A percentile compares a stretch with the other conserved stretches of the same genome.
phyloP scores from a whole-genome alignment of 2,329 filamentous ascomycete species.

The Hypoxylon sp. region DNA sequence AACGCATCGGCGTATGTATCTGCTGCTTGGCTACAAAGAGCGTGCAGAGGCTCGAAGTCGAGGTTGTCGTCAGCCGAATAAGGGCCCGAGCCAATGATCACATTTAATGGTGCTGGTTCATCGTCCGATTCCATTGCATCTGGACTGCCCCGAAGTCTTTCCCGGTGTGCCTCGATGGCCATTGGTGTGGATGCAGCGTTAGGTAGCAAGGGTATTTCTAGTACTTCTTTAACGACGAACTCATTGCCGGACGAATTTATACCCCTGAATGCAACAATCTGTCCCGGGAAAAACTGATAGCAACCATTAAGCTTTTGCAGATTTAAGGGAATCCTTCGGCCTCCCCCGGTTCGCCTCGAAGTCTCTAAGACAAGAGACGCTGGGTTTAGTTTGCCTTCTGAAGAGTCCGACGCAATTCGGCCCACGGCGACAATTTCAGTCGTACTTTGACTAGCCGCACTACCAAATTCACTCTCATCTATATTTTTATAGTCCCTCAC shows the following conservation, averaged over 20 bases:
- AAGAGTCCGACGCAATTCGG: slow-evolving; percentile 88
- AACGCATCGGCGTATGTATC: slow-evolving; percentile 83
- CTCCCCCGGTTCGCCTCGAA: slow-evolving; percentile 85
- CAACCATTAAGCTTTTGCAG: slow-evolving; percentile 73
- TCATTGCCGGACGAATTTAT: slow-evolving; percentile 88
- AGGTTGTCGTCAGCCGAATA: slow-evolving; percentile 95
- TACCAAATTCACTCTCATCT: slow-evolving; percentile 87
- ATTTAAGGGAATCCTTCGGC: slow-evolving; percentile 84
- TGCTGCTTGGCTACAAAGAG: slow-evolving; percentile 83
- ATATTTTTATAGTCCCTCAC: slow-evolving; percentile 81
- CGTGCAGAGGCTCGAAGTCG: slow-evolving; percentile 87
- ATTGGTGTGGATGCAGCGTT: slow-evolving; percentile 78
- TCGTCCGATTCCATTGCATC: slow-evolving; percentile 74
- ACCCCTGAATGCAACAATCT: slow-evolving; percentile 89
- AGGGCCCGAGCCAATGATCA: slow-evolving; percentile 86
- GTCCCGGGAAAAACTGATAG: slow-evolving; percentile 93
- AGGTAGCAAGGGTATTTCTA: slow-evolving; percentile 81
- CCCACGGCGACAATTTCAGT: slow-evolving; percentile 91
- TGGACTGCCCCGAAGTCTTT: slow-evolving; percentile 75
- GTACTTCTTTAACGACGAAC: slow-evolving; percentile 83
- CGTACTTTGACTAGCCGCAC: slow-evolving; percentile 86
- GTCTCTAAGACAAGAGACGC: slow-evolving; percentile 91
- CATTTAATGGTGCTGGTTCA: slow-evolving; percentile 76
- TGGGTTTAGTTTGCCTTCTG: slow-evolving; percentile 88
- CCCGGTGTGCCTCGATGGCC: slow-evolving; percentile 76